Base-by-base conservation (phyloP, 108 stramenopile species). In the Skeletonema marinoi region DNA sequence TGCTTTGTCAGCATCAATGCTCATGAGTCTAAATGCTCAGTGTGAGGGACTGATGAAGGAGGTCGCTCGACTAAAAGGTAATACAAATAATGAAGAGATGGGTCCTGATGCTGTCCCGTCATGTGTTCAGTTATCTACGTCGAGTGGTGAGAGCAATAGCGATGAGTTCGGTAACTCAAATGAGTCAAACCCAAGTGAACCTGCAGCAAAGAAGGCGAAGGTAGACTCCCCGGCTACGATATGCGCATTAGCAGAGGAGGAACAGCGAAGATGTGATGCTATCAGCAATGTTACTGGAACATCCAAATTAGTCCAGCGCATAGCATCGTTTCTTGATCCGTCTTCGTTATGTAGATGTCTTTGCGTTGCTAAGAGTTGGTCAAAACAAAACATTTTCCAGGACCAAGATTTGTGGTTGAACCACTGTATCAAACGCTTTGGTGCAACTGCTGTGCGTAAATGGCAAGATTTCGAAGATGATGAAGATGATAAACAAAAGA, bases 11-110 rank as follows among this genome's bases (percentile, higher is more conserved):
- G 93, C 93, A n/a, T 65, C 81, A 13, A 54, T 94, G 63, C 81
- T 94, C 12, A 86, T 88, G 69, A 73, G 77, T 10, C 68, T 94
- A 56, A 94, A 94, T 72, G 73, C 89, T 10, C 91, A 94, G 77
- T 94, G 93, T 62, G 93, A 94, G 42, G 86, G 80, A 7, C 81
- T 94, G 17, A 86, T 89, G 86, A 72, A 84, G 60, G 93, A 91
- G 73, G 35, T 94, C n/a, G 70, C 66, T 59, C 70, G 74, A 17
- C 64, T 89, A 39, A 85, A 79, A 72, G 74, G 72, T 30, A 32
- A 33, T 16, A 42, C 61, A n/a, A 39, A 61, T 21, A 72, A 44
- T 31, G 42, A 72, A 19, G 19, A 14, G n/a, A 48, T 72, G 44
- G 60, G 21, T 14, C 32, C 46, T 42, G 61, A 62, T 35, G 21